These are phyloP conservation scores for Rosa lucieae DNA, from an alignment of 306 rosid species.

Conservation along the genomic window DNA sequence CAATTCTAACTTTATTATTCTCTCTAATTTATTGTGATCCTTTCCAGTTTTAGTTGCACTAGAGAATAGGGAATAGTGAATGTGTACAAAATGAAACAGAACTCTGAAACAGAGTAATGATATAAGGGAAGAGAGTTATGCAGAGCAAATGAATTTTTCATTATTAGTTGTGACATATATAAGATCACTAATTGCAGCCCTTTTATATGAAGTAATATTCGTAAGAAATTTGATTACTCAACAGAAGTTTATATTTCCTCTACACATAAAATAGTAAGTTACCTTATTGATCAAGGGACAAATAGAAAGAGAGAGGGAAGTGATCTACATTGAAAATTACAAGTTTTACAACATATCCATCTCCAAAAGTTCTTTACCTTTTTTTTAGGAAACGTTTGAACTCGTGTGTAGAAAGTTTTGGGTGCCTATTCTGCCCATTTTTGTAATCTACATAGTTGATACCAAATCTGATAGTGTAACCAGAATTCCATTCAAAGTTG, in stretches of 20 bases:
- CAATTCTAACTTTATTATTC: too few species aligned
- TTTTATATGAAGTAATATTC: too few species aligned
- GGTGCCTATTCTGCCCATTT: conserved; percentile 47
- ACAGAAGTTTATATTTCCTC: neutral
- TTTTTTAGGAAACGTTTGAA: conserved; percentile 49
- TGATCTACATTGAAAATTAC: neutral
- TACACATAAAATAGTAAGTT: neutral
- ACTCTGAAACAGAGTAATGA: neutral
- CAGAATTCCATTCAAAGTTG: conserved; percentile 54
- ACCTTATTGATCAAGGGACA: neutral
- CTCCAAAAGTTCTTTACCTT: neutral
- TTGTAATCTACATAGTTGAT: conserved; percentile 58
- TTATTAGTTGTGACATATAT: neutral
- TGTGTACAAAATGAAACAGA: neutral
- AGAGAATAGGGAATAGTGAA: too few species aligned
- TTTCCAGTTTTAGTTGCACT: too few species aligned
- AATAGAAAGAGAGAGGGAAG: neutral
- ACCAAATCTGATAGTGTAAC: conserved; percentile 60
- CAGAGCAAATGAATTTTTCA: neutral
- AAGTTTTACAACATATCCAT: neutral
- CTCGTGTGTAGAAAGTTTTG: conserved; percentile 63
- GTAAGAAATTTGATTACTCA: neutral
- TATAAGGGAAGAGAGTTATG: too few species aligned
- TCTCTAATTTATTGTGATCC: too few species aligned
- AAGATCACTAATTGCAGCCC: neutral